These are phyloP conservation scores for Crucihimalaya himalaica DNA, from an alignment of 345 rosid species.

Conservation along the genomic window DNA sequence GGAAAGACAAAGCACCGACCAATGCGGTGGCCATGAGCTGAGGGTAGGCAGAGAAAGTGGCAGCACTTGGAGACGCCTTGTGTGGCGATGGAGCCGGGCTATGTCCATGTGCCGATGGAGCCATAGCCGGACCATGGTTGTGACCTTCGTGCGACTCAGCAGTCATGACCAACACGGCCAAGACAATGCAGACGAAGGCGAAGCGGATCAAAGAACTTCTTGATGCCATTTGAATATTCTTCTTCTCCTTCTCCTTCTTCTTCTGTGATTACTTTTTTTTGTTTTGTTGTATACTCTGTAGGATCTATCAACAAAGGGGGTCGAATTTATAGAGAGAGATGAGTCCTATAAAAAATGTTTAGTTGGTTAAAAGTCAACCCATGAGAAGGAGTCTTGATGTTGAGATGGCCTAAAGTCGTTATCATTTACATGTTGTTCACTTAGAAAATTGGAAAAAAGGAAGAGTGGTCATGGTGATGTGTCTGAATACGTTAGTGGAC, in stretches of 20 bases:
- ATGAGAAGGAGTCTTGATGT: constrained; percentile 22
- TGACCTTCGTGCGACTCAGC: constrained; percentile 8
- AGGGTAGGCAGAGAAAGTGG: constrained; percentile 37
- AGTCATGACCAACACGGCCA: constrained; percentile 38
- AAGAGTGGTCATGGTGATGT: constrained; percentile 20
- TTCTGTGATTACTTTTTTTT: background rate
- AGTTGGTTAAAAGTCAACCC: constrained; percentile 20
- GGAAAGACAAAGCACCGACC: constrained; percentile 34
- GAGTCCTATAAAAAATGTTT: constrained; percentile 1
- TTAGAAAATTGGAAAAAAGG: background rate
- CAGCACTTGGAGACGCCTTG: constrained; percentile 38
- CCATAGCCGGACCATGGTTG: background rate
- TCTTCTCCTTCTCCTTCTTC: background rate
- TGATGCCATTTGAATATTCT: constrained; percentile 26
- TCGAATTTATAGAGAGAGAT: constrained; percentile 25
- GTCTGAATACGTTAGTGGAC: constrained; percentile 33
- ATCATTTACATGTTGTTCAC: constrained; percentile 21
- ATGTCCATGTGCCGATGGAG: constrained; percentile 6
- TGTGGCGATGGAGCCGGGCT: constrained; percentile 6
- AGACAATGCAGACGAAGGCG: constrained; percentile 37
- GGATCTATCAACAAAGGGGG: constrained; percentile 16
- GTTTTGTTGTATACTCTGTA: background rate
- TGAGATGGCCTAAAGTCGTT: constrained; percentile 2
- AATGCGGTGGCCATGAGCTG: constrained; percentile 35
- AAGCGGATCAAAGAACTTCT: constrained; percentile 36